A percentile compares a stretch with the other conserved stretches of the same genome.
Evolutionary conservation across 2,329 filamentous ascomycete genomes (phyloP).

Genomic region (Colletotrichum sp.): DNA sequence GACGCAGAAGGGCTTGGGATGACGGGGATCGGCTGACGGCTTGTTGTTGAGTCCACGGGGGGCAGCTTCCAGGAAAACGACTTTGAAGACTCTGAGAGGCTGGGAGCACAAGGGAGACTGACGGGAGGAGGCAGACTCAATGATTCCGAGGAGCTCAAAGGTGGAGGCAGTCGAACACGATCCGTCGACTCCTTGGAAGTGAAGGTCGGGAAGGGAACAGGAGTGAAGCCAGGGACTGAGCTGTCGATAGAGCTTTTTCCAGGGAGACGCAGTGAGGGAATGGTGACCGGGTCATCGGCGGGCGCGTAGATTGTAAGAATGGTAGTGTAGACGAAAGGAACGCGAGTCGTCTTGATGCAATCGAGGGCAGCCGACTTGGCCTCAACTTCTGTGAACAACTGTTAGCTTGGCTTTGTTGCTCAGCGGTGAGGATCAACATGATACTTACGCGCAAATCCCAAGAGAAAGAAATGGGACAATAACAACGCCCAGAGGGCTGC

Average conservation of each 20-base stretch:
- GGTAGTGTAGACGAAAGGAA: not conserved
- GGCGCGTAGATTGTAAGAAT: not conserved
- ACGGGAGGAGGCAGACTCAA: not conserved
- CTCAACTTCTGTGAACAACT: not conserved
- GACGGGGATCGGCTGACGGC: not conserved
- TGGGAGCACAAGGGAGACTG: not conserved
- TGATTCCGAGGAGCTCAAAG: not conserved
- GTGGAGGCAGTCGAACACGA: not conserved
- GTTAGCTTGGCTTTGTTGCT: not conserved
- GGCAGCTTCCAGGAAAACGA: not conserved
- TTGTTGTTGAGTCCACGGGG: not conserved
- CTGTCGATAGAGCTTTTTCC: not conserved
- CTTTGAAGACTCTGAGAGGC: not conserved
- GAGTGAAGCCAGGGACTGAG: not conserved
- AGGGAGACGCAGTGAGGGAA: not conserved
- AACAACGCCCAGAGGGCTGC: not conserved
- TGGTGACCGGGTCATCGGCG: not conserved
- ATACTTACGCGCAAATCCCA: not conserved
- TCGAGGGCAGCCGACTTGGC: not conserved
- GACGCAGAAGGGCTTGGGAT: not conserved
- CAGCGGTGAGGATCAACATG: fast-evolving
- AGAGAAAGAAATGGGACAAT: not conserved
- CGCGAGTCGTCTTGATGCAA: not conserved
- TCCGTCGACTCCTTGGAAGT: not conserved
- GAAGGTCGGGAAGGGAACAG: not conserved